Conservation (phyloP, 108 stramenopile genomes). For the Skeletonema marinoi region DNA sequence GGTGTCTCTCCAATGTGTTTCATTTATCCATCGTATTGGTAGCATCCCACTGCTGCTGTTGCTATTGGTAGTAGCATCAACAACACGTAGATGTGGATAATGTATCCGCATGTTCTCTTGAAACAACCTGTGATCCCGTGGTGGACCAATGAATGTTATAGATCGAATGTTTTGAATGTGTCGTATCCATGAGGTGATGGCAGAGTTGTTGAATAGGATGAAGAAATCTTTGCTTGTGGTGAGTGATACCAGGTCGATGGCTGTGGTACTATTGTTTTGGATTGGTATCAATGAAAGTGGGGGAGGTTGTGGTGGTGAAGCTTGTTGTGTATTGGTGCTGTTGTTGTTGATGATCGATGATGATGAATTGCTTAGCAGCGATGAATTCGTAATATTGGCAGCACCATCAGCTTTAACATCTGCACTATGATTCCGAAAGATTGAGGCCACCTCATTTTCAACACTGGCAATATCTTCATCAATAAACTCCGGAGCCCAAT, state of each 20-base stretch:
- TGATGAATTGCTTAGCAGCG: background rate
- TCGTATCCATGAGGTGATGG: slow-evolving; percentile 32
- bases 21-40: slow-evolving; percentile 37
- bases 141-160: slow-evolving; percentile 37
- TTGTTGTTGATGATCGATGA: background rate
- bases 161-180: slow-evolving; percentile 43
- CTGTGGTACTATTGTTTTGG: background rate
- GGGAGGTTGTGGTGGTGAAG: background rate
- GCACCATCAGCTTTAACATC: background rate
- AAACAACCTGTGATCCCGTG: slow-evolving; percentile 17
- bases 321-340: background rate
- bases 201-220: slow-evolving; percentile 38
- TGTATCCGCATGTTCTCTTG: slow-evolving; percentile 16
- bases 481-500: background rate
- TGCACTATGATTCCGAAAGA: background rate
- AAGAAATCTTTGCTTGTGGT: slow-evolving; percentile 30
- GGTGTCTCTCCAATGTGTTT: slow-evolving; percentile 29
- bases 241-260: slow-evolving; percentile 39
- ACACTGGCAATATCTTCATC: background rate
- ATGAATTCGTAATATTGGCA: background rate
- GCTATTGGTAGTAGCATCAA: background rate
- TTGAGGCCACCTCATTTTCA: background rate
- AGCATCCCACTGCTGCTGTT: background rate
- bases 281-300: background rate
- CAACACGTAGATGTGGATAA: slow-evolving; percentile 8